A percentile compares a stretch with the other conserved stretches of the same genome.
Conservation (phyloP, 352 stramenopile species). For the Phytophthora niederhauseri region DNA sequence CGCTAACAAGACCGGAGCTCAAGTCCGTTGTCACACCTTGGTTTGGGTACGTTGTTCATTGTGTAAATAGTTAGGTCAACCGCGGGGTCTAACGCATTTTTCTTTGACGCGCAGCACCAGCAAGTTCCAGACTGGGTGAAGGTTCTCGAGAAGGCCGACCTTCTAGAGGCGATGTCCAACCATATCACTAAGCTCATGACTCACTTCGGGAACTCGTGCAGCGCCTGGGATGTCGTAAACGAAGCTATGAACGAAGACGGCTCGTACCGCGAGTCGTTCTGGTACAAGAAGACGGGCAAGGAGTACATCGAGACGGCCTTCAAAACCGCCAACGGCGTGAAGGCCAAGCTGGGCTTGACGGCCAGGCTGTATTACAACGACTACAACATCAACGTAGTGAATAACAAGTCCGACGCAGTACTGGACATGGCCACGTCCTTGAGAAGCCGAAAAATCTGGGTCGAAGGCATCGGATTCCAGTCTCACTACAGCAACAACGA, state of each 20-base stretch:
- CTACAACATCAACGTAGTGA: slow-evolving; percentile 36
- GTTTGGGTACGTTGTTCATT: slow-evolving; percentile 34
- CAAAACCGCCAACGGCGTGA: slow-evolving; percentile 39
- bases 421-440: slow-evolving; percentile 28
- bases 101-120: slow-evolving; percentile 25
- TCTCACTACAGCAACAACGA: slow-evolving; percentile 38
- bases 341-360: slow-evolving; percentile 29
- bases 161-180: slow-evolving; percentile 36
- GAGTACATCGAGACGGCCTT: slow-evolving; percentile 40
- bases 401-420: slow-evolving; percentile 41
- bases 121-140: slow-evolving; percentile 44
- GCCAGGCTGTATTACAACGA: slow-evolving; percentile 35
- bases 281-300: slow-evolving; percentile 43
- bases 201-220: slow-evolving; percentile 40
- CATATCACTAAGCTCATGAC: slow-evolving; percentile 44
- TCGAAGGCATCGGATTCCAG: slow-evolving; percentile 40
- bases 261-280: slow-evolving; percentile 41
- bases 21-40: slow-evolving; percentile 35
- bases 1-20: slow-evolving; percentile 33
- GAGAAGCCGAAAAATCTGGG: slow-evolving; percentile 23
- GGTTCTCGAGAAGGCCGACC: slow-evolving; percentile 32
- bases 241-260: slow-evolving; percentile 37
- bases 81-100: too few relatives aligned
- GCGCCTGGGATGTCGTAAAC: slow-evolving; percentile 33
- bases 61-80: too few relatives aligned